A percentile compares a stretch with the other conserved stretches of the same genome.
These are phyloP conservation scores for Apocynum venetum DNA, from an alignment of 257 asterid genomes.

Conservation along the genomic window DNA sequence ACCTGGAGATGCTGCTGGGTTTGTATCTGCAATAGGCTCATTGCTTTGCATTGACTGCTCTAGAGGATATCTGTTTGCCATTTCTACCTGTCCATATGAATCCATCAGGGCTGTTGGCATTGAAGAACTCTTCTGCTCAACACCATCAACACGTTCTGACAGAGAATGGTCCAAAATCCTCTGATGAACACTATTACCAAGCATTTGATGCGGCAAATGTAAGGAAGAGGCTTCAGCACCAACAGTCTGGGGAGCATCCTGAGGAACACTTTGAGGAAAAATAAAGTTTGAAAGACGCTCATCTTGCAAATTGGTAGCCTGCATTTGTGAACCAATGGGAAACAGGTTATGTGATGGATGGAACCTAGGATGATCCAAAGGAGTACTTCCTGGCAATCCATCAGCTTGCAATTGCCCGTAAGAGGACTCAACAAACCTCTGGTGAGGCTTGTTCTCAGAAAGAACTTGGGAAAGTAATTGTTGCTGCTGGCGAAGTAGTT, in stretches of 20 bases:
- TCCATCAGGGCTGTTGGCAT: constrained; percentile 27
- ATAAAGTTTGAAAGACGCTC: constrained; percentile 36
- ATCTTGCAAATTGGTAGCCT: constrained; percentile 34
- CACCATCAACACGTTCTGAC: constrained; percentile 38
- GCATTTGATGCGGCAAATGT: constrained; percentile 51
- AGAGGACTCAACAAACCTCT: constrained; percentile 47
- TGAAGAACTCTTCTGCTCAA: constrained; percentile 24
- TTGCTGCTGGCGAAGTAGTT: constrained; percentile 67
- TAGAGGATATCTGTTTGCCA: constrained; percentile 15
- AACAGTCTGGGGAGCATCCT: constrained; percentile 38
- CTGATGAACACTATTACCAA: constrained; percentile 31
- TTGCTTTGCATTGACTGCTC: constrained; percentile 32
- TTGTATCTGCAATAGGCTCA: constrained; percentile 25
- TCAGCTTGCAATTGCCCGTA: constrained; percentile 49
- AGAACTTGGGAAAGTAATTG: constrained; percentile 71
- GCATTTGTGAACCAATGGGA: constrained; percentile 44
- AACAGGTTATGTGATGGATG: constrained; percentile 51
- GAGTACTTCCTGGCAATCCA: constrained; percentile 47
- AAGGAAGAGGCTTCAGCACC: constrained; percentile 38
- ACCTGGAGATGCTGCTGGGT: constrained; percentile 26
- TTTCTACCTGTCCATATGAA: constrained; percentile 22
- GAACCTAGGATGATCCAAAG: constrained; percentile 41
- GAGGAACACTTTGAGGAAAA: constrained; percentile 44
- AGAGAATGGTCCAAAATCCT: constrained; percentile 37
- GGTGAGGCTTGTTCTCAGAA: constrained; percentile 55